Evolutionary conservation across 345 rosid genomes (phyloP), one percentile per base, ranked within the genome.

Genomic region (Cardamine occulta): DNA sequence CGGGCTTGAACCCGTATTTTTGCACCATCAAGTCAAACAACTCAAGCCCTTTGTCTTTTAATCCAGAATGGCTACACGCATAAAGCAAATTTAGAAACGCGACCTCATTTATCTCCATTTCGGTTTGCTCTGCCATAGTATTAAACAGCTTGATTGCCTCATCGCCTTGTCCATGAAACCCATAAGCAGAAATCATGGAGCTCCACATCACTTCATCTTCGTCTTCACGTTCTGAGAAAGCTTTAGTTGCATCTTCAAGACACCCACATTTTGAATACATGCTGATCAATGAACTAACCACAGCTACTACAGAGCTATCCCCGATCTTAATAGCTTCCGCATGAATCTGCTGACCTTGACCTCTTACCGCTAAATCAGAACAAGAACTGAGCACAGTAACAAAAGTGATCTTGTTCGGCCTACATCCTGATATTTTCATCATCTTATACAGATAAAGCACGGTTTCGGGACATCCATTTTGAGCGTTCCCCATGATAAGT

Each of bases 221-320:
- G 39, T 74, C 82, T 48, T 81, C 73, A 55, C 85, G 75, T 73
- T 91, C 89, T 7, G 35, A 45, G 66, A 91, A 91, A 74, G 81
- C 76, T 80, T 84, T 84, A 42, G 83, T 59, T 23, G 93, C 90
- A 68, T 86, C 93, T 49, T 81, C 87, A 77, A 91, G 80, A 72
- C 92, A 88, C 4, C 94, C 94, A 35, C 97, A 88, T 63, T 82
- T 91, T 0, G 92, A 87, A 80, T 91, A 91, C 94, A 88, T 80
- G 44, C 94, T 86, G 53, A 91, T 82, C 71, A 91, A 78, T 1
- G 90, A 84, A 68, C 87, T 91, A 62, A 82, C 80, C 62, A 87
- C 90, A 11, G 80, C 82, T 69, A 80, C 75, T 2, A 49, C 90
- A 32, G 85, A 76, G 79, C 76, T 29, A 54, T 84, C 85, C 17